These are phyloP conservation scores for Melaleuca quinquenervia DNA, from an alignment of 345 rosid genomes.

Conservation along the genomic window DNA sequence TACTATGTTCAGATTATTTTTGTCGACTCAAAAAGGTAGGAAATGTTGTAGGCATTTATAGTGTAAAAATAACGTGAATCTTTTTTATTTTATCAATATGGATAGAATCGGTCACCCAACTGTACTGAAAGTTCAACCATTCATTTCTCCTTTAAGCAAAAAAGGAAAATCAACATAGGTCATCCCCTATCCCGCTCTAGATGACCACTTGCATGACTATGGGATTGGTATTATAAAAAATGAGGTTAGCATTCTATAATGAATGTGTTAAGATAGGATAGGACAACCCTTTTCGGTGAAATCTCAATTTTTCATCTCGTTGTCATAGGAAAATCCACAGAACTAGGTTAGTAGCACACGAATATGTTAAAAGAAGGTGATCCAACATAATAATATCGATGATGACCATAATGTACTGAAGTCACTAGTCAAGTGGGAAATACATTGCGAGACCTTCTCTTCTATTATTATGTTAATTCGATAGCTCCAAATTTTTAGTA, in stretches of 20 bases:
- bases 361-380: background rate
- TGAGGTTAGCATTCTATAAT: background rate
- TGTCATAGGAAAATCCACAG: background rate
- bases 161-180: background rate
- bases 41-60: too few relatives aligned
- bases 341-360: background rate
- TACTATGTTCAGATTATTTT: too few relatives aligned
- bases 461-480: background rate
- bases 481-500: background rate
- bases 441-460: background rate
- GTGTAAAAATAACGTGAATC: too few relatives aligned
- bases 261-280: too few relatives aligned
- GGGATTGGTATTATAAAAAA: background rate
- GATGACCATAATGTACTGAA: background rate
- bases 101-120: background rate
- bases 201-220: background rate
- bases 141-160: background rate
- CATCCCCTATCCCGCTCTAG: background rate
- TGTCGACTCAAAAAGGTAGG: too few relatives aligned
- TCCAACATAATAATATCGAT: too few relatives aligned
- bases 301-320: background rate
- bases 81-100: too few relatives aligned
- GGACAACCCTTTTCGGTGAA: accelerated
- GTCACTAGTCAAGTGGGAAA: background rate
- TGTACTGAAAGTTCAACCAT: background rate